These are phyloP conservation scores for Myriosclerotinia duriaeana DNA, from an alignment of 2,329 filamentous ascomycete genomes.

Conservation along the genomic window DNA sequence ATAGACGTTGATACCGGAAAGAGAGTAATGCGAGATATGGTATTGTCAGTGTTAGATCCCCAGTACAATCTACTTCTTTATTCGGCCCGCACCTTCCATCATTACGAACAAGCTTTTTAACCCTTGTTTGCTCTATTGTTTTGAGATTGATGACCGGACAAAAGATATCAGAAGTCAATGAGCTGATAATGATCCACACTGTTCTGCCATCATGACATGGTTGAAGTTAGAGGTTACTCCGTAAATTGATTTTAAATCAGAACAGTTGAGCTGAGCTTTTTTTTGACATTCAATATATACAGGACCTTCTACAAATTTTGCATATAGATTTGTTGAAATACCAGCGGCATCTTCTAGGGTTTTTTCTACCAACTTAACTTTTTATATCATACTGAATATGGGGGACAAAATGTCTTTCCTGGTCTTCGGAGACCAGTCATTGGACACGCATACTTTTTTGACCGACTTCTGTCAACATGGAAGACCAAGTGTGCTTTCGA, in stretches of 20 bases:
- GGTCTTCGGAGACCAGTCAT: slow-evolving; percentile 71
- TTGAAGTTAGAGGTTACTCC: slow-evolving; percentile 22
- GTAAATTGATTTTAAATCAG: slow-evolving; percentile 24
- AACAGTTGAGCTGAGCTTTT: slow-evolving; percentile 15
- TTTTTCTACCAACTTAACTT: slow-evolving; percentile 17
- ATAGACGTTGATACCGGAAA: slow-evolving; percentile 19
- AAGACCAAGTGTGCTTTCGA: slow-evolving; percentile 53
- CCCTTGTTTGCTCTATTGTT: slow-evolving; percentile 21
- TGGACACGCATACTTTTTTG: slow-evolving; percentile 64
- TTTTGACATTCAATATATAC: slow-evolving; percentile 15
- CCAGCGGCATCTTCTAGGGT: not conserved
- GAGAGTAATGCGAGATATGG: slow-evolving; percentile 18
- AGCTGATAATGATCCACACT: slow-evolving; percentile 22
- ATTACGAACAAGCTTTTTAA: slow-evolving; percentile 22
- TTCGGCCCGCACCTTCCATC: slow-evolving; percentile 17
- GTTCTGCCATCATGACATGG: slow-evolving; percentile 21
- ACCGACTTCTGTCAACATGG: slow-evolving; percentile 52
- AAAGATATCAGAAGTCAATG: slow-evolving; percentile 19
- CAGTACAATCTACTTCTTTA: slow-evolving; percentile 10
- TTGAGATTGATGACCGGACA: slow-evolving; percentile 24
- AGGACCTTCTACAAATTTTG: slow-evolving; percentile 5
- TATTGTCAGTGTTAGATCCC: slow-evolving; percentile 3
- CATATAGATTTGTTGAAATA: slow-evolving; percentile 22
- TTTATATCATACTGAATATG: slow-evolving; percentile 27
- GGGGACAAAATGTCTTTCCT: slow-evolving; percentile 51